Evolutionary conservation across 306 rosid genomes (phyloP).

Genomic region (Fragaria ananassa): DNA sequence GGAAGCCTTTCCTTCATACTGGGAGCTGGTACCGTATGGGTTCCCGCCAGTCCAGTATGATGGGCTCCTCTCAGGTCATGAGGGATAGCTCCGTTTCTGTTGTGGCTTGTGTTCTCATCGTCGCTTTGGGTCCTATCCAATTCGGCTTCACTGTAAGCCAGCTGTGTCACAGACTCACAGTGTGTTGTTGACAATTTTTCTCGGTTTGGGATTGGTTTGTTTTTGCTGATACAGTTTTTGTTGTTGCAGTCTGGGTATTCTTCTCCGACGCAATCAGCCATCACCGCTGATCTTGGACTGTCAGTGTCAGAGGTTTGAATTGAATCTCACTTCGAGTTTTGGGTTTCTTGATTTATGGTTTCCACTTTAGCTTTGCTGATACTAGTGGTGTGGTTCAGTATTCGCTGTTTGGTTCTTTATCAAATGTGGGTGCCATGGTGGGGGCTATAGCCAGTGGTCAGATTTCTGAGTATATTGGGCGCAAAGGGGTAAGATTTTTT

Average conservation of each 20-base stretch:
- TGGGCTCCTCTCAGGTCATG: constrained; percentile 75
- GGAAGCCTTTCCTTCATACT: constrained; percentile 86
- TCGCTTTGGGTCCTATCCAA: constrained; percentile 96
- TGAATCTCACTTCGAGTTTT: not conserved
- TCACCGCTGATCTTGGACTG: constrained; percentile 69
- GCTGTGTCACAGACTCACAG: too few relatives aligned
- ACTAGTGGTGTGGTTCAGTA: constrained; percentile 42
- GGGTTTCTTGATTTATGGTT: not conserved
- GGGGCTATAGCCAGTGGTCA: constrained; percentile 99
- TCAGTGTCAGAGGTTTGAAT: constrained; percentile 73
- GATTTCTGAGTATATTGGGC: constrained; percentile 85
- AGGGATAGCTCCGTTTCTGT: constrained; percentile 81
- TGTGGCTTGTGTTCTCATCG: constrained; percentile 80
- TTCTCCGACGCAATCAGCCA: constrained; percentile 93
- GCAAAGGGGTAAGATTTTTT: constrained; percentile 72
- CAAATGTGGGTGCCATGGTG: constrained; percentile 97
- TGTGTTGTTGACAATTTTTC: too few relatives aligned
- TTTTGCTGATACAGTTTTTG: not conserved
- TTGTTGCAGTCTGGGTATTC: constrained; percentile 74
- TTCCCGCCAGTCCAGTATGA: constrained; percentile 63
- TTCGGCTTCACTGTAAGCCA: constrained; percentile 87
- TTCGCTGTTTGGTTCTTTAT: constrained; percentile 84
- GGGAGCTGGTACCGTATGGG: constrained; percentile 97
- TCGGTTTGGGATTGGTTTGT: not conserved
- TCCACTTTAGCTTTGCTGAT: constrained; percentile 9